These are phyloP conservation scores for Aureobasidium mangrovei DNA, from an alignment of 2,329 filamentous ascomycete genomes.

Conservation along the genomic window DNA sequence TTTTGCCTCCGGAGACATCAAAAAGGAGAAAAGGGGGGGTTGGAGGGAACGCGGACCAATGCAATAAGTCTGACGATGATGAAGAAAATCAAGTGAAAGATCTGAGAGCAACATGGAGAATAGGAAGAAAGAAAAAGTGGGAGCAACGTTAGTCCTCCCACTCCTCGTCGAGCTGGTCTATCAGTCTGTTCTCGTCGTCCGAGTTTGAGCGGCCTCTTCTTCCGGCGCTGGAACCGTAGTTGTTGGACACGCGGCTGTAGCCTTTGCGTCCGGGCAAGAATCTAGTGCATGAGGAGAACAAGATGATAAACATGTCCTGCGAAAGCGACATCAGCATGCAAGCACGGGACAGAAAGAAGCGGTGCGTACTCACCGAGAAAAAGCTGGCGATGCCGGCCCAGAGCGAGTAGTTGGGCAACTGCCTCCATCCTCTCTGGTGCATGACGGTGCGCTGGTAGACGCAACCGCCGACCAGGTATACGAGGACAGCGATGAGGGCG, in stretches of 20 bases:
- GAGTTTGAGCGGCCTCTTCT: slow-evolving; percentile 37
- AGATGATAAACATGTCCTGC: slow-evolving; percentile 54
- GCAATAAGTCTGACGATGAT: neutral
- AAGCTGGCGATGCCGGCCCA: slow-evolving; percentile 86
- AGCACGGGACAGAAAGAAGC: neutral
- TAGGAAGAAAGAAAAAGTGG: neutral
- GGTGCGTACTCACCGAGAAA: slow-evolving; percentile 55
- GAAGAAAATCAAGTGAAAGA: neutral
- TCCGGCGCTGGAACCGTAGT: slow-evolving; percentile 35
- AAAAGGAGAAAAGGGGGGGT: neutral
- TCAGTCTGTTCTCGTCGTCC: slow-evolving; percentile 87
- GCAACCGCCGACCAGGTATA: slow-evolving; percentile 85
- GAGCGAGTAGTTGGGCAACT: slow-evolving; percentile 86
- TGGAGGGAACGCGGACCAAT: neutral
- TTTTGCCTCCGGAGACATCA: neutral
- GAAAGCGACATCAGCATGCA: too few relatives aligned
- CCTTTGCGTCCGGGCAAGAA: slow-evolving; percentile 56
- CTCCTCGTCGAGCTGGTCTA: slow-evolving; percentile 93
- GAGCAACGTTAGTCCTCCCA: slow-evolving; percentile 63
- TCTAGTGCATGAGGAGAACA: slow-evolving; percentile 60
- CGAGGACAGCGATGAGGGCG: slow-evolving; percentile 63
- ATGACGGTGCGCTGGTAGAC: slow-evolving; percentile 93
- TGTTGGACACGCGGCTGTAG: slow-evolving; percentile 55
- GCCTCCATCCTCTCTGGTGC: slow-evolving; percentile 89
- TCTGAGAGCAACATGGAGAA: neutral